Conservation (phyloP, 2,329 filamentous ascomycete genomes). For the Colletotrichum gloeosporioides region DNA sequence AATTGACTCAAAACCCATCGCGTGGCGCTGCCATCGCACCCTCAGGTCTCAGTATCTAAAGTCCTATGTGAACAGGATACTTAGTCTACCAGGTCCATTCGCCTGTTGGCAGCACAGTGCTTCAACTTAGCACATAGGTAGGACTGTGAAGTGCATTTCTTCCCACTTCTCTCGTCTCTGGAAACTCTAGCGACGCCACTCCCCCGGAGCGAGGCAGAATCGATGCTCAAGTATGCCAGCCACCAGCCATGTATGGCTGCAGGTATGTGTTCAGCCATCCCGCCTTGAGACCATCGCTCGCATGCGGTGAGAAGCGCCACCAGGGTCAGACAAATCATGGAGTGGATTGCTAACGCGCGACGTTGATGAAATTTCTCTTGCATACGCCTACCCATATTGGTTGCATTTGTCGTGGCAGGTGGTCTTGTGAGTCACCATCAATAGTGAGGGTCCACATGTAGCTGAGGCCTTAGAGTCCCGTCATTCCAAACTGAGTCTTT, state of each 20-base stretch:
- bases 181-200: neutral
- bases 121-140: neutral
- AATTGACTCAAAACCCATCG: neutral
- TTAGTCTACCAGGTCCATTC: neutral
- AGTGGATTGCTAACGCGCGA: neutral
- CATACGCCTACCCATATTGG: neutral
- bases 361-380: neutral
- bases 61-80: neutral
- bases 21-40: neutral
- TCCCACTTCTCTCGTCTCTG: neutral
- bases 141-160: neutral
- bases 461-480: neutral
- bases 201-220: neutral
- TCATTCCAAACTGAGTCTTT: neutral
- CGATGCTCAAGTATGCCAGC: neutral
- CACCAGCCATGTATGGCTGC: neutral
- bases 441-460: neutral
- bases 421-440: neutral
- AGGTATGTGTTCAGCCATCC: neutral
- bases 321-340: neutral
- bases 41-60: neutral
- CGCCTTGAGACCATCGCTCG: neutral
- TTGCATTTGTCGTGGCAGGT: neutral
- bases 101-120: neutral
- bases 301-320: neutral